Conservation (phyloP, 192 early-diverging fungal genomes). For the Coemansia pectinata region DNA sequence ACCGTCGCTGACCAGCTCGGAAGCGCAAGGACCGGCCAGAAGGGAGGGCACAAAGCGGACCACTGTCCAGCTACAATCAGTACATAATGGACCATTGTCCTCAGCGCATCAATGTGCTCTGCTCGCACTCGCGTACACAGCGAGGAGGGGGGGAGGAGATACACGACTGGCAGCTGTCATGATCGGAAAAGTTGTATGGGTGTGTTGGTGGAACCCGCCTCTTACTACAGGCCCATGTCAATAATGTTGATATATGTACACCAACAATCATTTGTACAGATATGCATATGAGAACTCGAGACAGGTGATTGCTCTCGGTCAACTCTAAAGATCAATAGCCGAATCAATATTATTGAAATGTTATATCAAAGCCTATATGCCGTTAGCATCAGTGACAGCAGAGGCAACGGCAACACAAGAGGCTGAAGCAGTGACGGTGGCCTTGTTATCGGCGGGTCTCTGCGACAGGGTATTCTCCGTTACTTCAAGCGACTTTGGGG, state of each 20-base stretch:
- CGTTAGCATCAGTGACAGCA: background rate
- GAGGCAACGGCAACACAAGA: slow-evolving; percentile 3
- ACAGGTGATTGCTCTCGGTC: too few relatives aligned
- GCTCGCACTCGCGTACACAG: background rate
- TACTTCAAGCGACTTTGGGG: slow-evolving; percentile 24
- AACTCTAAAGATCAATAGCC: too few relatives aligned
- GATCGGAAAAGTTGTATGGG: background rate
- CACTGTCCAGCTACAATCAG: slow-evolving; percentile 1
- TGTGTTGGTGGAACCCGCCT: too few relatives aligned
- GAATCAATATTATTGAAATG: background rate
- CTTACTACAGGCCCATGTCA: background rate
- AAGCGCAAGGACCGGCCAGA: slow-evolving; percentile 1
- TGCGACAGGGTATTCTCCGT: slow-evolving; percentile 23
- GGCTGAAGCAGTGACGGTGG: background rate
- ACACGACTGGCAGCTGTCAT: background rate
- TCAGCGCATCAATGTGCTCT: background rate
- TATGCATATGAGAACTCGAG: too few relatives aligned
- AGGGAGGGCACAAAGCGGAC: slow-evolving; percentile 1
- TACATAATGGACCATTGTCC: slow-evolving; percentile 2
- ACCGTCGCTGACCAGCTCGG: background rate
- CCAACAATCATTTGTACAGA: too few relatives aligned
- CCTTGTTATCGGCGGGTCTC: background rate
- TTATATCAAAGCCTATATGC: background rate
- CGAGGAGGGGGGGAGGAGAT: too few relatives aligned
- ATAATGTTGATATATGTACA: too few relatives aligned